These are phyloP conservation scores for Kwoniella shivajii DNA, from an alignment of 1,284 basidiomycete genomes.

Conservation along the genomic window DNA sequence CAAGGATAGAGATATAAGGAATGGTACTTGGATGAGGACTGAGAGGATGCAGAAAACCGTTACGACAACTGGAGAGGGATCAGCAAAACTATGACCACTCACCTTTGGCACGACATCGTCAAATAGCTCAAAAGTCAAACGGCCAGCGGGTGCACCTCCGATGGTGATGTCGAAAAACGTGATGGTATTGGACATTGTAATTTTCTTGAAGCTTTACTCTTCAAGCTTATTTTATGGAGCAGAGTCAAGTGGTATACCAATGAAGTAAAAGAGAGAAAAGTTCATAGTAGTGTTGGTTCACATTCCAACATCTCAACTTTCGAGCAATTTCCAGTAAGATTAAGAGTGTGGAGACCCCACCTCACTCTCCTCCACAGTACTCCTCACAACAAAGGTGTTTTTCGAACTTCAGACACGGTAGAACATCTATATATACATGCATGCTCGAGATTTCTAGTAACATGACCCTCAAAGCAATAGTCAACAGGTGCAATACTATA, in stretches of 20 bases:
- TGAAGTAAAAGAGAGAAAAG: not conserved
- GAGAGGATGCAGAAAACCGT: too few relatives aligned
- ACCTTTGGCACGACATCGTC: slow-evolving; percentile 62
- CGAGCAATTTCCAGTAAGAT: slow-evolving; percentile 8
- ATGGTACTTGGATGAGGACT: too few relatives aligned
- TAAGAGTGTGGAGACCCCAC: not conserved
- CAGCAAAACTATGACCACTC: slow-evolving; percentile 5
- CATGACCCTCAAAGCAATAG: too few relatives aligned
- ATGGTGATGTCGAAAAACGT: slow-evolving; percentile 77
- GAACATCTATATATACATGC: too few relatives aligned
- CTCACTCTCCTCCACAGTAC: not conserved
- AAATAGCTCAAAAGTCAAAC: slow-evolving; percentile 81
- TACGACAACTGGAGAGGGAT: too few relatives aligned
- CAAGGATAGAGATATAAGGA: too few relatives aligned
- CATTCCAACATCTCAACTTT: not conserved
- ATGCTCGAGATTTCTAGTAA: too few relatives aligned
- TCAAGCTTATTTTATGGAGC: not conserved
- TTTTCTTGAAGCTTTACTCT: too few relatives aligned
- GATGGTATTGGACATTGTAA: slow-evolving; percentile 53
- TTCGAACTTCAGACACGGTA: too few relatives aligned
- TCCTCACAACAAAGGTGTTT: too few relatives aligned
- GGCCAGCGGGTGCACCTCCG: slow-evolving; percentile 61
- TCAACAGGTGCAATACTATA: too few relatives aligned
- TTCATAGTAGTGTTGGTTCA: not conserved
- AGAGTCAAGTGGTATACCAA: not conserved